phyloP scores from a whole-genome alignment of 805 yeast genomes.

The Candida manassasensis region DNA sequence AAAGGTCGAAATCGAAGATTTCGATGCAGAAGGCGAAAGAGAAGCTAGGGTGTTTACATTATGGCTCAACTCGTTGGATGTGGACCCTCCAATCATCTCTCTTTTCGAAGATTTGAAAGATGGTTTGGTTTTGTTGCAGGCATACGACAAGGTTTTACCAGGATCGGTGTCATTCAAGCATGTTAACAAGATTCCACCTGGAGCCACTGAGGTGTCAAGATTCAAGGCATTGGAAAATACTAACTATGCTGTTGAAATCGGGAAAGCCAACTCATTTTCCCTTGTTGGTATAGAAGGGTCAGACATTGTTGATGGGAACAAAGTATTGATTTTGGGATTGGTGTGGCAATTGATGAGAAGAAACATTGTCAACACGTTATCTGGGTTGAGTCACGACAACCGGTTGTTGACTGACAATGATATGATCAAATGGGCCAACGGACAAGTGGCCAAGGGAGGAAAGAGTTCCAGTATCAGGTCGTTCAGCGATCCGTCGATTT shows the following conservation, averaged over 20 bases:
- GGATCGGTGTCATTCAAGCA: slow-evolving; percentile 78
- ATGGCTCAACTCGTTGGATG: slow-evolving; percentile 96
- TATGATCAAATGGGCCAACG: slow-evolving; percentile 91
- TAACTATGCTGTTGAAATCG: slow-evolving; percentile 96
- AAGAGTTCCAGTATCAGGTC: slow-evolving; percentile 69
- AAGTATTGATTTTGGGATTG: slow-evolving; percentile 80
- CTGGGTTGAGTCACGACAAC: slow-evolving; percentile 60
- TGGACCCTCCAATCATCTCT: slow-evolving; percentile 88
- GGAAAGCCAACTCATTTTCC: slow-evolving; percentile 87
- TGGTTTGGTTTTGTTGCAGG: slow-evolving; percentile 84
- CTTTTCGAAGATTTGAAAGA: slow-evolving; percentile 93
- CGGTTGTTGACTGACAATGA: slow-evolving; percentile 71
- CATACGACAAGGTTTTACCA: slow-evolving; percentile 92
- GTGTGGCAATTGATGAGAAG: slow-evolving; percentile 99
- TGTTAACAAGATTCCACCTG: slow-evolving; percentile 78
- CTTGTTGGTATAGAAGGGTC: slow-evolving; percentile 98
- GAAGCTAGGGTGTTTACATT: slow-evolving; percentile 97
- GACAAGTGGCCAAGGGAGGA: slow-evolving; percentile 81
- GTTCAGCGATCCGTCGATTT: slow-evolving; percentile 73
- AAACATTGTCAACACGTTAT: slow-evolving; percentile 81
- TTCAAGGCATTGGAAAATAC: slow-evolving; percentile 96
- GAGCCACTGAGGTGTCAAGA: slow-evolving; percentile 72
- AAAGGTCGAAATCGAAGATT: slow-evolving; percentile 91
- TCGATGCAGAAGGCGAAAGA: slow-evolving; percentile 99
- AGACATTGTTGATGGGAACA: slow-evolving; percentile 91